Evolutionary conservation across 208 protist species (phyloP), one percentile per base, ranked within the genome.

Genomic region (Endotrypanum monterogeii): DNA sequence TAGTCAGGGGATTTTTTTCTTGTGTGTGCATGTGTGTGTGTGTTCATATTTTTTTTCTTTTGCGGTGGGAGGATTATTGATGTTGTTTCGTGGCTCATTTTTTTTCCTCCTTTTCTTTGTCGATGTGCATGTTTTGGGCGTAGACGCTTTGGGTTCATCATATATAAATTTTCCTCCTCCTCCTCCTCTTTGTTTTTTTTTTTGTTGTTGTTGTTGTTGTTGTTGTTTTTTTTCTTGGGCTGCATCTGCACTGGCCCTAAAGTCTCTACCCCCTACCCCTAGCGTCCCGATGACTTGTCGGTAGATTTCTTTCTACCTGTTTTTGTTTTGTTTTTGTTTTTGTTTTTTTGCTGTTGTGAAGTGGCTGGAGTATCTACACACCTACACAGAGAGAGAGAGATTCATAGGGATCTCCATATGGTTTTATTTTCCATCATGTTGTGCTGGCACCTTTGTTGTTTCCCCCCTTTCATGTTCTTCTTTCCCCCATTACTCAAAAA

Each of bases 41-140:
- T 25, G 35, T 72, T n/a, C n/a, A n/a, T n/a, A n/a, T n/a, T n/a
- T n/a, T 7, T 65, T 25, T 46, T 65, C 37, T 65, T 65, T n/a
- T n/a, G 20, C 35, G 7, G 52, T 1, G 28, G 6, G 32, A 0
- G 51, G n/a, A 51, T 28, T 56, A 8, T 62, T 71, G 30, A 39
- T 58, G 35, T 67, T 20, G 32, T 67, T 30, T 57, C 57, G 12
- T 78, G 20, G n/a, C n/a, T n/a, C n/a, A n/a, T 51, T 51, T 18
- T 51, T 51, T 18, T 9, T 18, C 18, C 48, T 51, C 48, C 48
- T 18, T 51, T 18, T 51, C 48, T 51, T 18, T 51, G 12, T 51
- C 46, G n/a, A n/a, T n/a, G n/a, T n/a, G n/a, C n/a, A n/a, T n/a
- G n/a, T n/a, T n/a, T n/a, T n/a, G n/a, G n/a, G n/a, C n/a, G n/a